A percentile compares a stretch with the other conserved stretches of the same genome.
Conservation (phyloP, 257 asterid genomes). For the Petrea volubilis region DNA sequence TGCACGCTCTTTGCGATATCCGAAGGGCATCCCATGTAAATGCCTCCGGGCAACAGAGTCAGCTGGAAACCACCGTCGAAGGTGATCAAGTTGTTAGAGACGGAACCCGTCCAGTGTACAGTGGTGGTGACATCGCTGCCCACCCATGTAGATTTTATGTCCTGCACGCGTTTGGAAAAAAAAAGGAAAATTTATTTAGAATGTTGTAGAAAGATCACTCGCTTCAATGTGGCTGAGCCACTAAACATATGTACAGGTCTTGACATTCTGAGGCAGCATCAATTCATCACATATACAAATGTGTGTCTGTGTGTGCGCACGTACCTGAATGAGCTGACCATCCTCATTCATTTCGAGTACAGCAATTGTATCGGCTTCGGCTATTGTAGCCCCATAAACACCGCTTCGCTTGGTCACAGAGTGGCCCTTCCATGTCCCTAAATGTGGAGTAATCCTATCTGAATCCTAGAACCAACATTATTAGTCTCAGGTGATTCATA, state of each 20-base stretch:
- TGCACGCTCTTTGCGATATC: conserved; percentile 74
- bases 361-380: conserved; percentile 73
- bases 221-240: too few relatives aligned
- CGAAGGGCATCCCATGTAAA: conserved; percentile 89
- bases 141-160: conserved; percentile 50
- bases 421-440: conserved; percentile 92
- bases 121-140: conserved; percentile 61
- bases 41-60: conserved; percentile 76
- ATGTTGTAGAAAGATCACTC: too few relatives aligned
- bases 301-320: too few relatives aligned
- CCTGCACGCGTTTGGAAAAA: conserved; percentile 38
- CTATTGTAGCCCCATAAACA: conserved; percentile 87
- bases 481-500: conserved; percentile 14
- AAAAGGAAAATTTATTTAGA: background rate
- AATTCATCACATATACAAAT: too few relatives aligned
- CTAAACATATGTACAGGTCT: too few relatives aligned
- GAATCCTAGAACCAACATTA: conserved; percentile 48
- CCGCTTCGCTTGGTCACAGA: conserved; percentile 90
- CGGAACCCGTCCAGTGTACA: conserved; percentile 82
- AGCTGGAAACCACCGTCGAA: conserved; percentile 76
- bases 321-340: conserved; percentile 83
- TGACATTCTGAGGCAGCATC: too few relatives aligned
- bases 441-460: conserved; percentile 60
- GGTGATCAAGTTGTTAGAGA: conserved; percentile 54
- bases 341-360: conserved; percentile 60